A percentile compares a stretch with the other conserved stretches of the same genome.
Evolutionary conservation across 192 early-diverging fungal genomes (phyloP).

Genomic region (Backusella parvicylindrica): DNA sequence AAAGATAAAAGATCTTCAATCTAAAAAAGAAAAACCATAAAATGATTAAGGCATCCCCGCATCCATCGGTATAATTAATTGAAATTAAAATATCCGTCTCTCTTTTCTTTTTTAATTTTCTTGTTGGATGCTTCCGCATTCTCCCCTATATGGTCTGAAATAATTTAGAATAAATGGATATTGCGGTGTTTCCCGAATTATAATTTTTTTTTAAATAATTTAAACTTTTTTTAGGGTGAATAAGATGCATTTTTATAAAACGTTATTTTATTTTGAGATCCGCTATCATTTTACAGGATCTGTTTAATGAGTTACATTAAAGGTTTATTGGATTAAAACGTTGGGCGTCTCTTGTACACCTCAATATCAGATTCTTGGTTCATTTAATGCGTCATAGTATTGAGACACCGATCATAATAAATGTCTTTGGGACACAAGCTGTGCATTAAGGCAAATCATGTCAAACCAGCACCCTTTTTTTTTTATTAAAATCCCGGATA

Average conservation of each 20-base stretch:
- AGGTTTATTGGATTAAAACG: neutral
- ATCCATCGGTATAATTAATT: neutral
- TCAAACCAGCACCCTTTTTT: neutral
- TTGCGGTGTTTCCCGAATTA: neutral
- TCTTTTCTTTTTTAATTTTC: neutral
- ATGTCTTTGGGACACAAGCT: neutral
- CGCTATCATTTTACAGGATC: neutral
- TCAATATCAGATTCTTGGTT: neutral
- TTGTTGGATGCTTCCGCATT: neutral
- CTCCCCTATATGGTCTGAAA: neutral
- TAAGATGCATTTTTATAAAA: neutral
- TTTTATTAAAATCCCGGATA: neutral
- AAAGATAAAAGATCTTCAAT: neutral
- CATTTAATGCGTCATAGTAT: neutral
- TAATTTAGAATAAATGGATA: neutral
- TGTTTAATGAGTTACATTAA: neutral
- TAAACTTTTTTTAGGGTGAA: neutral
- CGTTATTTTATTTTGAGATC: neutral
- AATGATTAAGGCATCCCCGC: neutral
- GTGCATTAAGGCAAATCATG: neutral
- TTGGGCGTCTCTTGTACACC: neutral
- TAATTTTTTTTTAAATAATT: neutral
- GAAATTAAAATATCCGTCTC: neutral
- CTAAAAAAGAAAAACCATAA: neutral
- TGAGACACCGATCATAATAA: neutral